Conservation (phyloP, 306 rosid species). For the Ammopiptanthus mongolicus region DNA sequence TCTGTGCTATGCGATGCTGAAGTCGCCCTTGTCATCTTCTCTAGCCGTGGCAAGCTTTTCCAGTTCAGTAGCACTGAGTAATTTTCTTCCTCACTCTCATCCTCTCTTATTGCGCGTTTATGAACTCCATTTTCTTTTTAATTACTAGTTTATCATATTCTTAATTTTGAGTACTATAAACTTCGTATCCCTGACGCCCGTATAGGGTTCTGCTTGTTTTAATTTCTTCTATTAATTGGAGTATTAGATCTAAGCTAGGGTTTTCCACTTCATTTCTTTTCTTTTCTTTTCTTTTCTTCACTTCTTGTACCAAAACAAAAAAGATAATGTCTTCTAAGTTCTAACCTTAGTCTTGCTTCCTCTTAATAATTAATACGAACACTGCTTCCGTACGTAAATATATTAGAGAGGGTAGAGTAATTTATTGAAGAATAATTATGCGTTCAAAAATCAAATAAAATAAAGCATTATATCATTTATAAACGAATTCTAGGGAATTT, state of each 20-base stretch:
- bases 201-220: background rate
- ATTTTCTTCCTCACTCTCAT: background rate
- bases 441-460: background rate
- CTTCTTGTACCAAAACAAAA: background rate
- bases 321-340: background rate
- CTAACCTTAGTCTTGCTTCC: background rate
- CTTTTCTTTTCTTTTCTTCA: background rate
- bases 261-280: background rate
- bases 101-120: background rate
- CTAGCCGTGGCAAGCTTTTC: conserved; percentile 66
- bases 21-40: conserved; percentile 70
- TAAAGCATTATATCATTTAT: background rate
- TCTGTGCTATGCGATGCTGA: conserved; percentile 79
- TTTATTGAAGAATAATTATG: background rate
- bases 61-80: conserved; percentile 66
- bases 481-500: background rate
- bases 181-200: background rate
- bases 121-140: no score
- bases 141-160: no score
- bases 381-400: background rate
- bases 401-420: background rate
- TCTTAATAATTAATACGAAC: background rate
- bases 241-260: background rate
- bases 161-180: background rate
- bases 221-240: background rate